A percentile compares a stretch with the other conserved stretches of the same genome.
phyloP scores from a whole-genome alignment of 1,139 yeast species.

The Hanseniaspora gamundiae region DNA sequence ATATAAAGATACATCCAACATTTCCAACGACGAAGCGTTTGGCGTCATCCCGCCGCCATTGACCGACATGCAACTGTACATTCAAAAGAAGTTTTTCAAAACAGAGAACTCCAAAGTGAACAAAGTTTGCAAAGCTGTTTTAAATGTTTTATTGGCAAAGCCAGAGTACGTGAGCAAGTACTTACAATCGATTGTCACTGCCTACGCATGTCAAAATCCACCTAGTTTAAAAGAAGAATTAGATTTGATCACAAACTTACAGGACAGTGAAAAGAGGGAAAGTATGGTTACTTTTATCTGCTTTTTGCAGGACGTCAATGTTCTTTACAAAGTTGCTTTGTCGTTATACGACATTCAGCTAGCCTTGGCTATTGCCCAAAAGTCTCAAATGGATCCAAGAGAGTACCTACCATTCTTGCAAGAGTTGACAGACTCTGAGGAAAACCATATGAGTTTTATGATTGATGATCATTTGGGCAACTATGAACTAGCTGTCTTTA shows the following conservation, averaged over 20 bases:
- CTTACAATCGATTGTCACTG: slow-evolving; percentile 73
- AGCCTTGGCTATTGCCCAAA: slow-evolving; percentile 80
- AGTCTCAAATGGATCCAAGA: slow-evolving; percentile 94
- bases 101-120: slow-evolving; percentile 53
- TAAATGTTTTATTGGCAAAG: slow-evolving; percentile 38
- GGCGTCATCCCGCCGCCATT: slow-evolving; percentile 23
- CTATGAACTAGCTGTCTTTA: slow-evolving; percentile 52
- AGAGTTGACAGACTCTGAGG: slow-evolving; percentile 54
- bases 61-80: slow-evolving; percentile 26
- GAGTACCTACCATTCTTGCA: slow-evolving; percentile 91
- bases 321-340: slow-evolving; percentile 66
- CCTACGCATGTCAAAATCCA: slow-evolving; percentile 85
- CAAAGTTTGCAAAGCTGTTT: slow-evolving; percentile 59
- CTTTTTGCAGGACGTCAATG: slow-evolving; percentile 81
- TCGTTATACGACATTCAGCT: slow-evolving; percentile 75
- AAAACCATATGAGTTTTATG: slow-evolving; percentile 54
- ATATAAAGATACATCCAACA: slow-evolving; percentile 58
- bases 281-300: slow-evolving; percentile 69
- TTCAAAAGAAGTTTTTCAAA: slow-evolving; percentile 28
- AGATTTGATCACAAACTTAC: slow-evolving; percentile 39
- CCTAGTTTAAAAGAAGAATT: slow-evolving; percentile 74
- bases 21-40: slow-evolving; percentile 21
- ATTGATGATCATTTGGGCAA: slow-evolving; percentile 72
- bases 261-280: slow-evolving; percentile 40
- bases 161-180: slow-evolving; percentile 46